These are phyloP conservation scores for Colletotrichum agaves DNA, from an alignment of 2,329 filamentous ascomycete genomes.

Conservation along the genomic window DNA sequence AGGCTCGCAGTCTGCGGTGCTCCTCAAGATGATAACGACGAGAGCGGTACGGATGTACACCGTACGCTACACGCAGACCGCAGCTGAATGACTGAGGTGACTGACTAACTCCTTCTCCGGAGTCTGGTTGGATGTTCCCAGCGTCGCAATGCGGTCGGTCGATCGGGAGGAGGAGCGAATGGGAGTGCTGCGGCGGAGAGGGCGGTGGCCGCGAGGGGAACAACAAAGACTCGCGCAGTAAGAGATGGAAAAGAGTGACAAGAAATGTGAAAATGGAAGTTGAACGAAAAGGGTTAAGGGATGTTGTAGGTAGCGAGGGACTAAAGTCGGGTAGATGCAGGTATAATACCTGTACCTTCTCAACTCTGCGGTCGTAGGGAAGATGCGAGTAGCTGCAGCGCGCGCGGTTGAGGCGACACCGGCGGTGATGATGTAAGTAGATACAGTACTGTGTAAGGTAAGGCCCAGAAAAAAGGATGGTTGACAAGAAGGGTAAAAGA, in stretches of 20 bases:
- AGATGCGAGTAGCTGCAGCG: slow-evolving; percentile 10
- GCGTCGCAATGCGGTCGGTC: slow-evolving; percentile 37
- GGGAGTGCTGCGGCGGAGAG: neutral
- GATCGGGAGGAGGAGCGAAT: slow-evolving; percentile 18
- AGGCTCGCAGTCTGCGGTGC: too few relatives aligned
- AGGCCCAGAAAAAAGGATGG: slow-evolving; percentile 12
- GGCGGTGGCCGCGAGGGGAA: neutral
- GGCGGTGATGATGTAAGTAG: neutral
- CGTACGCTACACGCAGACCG: neutral
- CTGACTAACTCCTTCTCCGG: slow-evolving; percentile 1
- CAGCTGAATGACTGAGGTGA: neutral
- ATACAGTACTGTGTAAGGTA: neutral
- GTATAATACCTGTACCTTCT: slow-evolving; percentile 33
- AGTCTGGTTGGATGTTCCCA: slow-evolving; percentile 25
- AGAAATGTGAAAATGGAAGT: neutral
- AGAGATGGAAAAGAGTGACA: neutral
- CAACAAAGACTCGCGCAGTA: slow-evolving; percentile 24
- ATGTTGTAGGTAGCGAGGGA: slow-evolving; percentile 30
- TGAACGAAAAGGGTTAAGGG: slow-evolving; percentile 8
- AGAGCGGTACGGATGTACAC: neutral
- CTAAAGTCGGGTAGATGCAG: slow-evolving; percentile 23
- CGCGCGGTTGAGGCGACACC: neutral
- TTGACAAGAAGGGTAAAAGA: slow-evolving; percentile 9
- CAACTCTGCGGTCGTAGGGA: slow-evolving; percentile 17
- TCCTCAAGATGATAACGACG: too few relatives aligned